These are phyloP conservation scores for Aureobasidium vineae DNA, from an alignment of 2,329 filamentous ascomycete genomes.

Conservation along the genomic window DNA sequence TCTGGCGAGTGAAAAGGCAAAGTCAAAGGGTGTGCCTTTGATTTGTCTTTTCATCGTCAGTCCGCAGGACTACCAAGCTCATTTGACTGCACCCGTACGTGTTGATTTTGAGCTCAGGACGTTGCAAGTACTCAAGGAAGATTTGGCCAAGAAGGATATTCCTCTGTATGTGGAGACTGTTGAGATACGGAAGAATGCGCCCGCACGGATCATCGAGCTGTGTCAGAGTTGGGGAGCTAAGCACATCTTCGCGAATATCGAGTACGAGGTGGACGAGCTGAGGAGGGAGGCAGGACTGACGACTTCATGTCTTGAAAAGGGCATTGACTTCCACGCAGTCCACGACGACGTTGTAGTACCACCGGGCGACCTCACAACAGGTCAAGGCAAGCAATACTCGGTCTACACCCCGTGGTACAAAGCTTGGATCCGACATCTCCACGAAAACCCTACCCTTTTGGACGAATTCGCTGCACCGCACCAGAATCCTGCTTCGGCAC, in stretches of 20 bases:
- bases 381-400: slow-evolving; percentile 73
- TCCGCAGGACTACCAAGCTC: slow-evolving; percentile 80
- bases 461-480: slow-evolving; percentile 59
- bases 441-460: slow-evolving; percentile 66
- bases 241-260: slow-evolving; percentile 78
- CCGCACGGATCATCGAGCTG: slow-evolving; percentile 61
- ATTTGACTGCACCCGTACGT: slow-evolving; percentile 67
- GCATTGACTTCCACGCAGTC: slow-evolving; percentile 66
- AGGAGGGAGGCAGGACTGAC: slow-evolving; percentile 70
- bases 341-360: slow-evolving; percentile 82
- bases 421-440: slow-evolving; percentile 70
- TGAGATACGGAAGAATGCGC: slow-evolving; percentile 62
- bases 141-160: slow-evolving; percentile 69
- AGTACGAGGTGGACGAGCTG: slow-evolving; percentile 90
- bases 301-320: slow-evolving; percentile 58
- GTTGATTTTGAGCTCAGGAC: slow-evolving; percentile 81
- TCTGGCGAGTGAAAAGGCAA: slow-evolving; percentile 65
- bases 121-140: slow-evolving; percentile 61
- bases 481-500: slow-evolving; percentile 56
- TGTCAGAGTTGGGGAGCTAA: slow-evolving; percentile 69
- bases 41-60: slow-evolving; percentile 77
- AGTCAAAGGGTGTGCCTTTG: slow-evolving; percentile 65
- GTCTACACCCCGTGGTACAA: slow-evolving; percentile 84
- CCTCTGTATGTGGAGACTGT: slow-evolving; percentile 75
- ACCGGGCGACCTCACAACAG: slow-evolving; percentile 65